Conservation (phyloP, 805 yeast species). For the Komagataella mondaviorum region DNA sequence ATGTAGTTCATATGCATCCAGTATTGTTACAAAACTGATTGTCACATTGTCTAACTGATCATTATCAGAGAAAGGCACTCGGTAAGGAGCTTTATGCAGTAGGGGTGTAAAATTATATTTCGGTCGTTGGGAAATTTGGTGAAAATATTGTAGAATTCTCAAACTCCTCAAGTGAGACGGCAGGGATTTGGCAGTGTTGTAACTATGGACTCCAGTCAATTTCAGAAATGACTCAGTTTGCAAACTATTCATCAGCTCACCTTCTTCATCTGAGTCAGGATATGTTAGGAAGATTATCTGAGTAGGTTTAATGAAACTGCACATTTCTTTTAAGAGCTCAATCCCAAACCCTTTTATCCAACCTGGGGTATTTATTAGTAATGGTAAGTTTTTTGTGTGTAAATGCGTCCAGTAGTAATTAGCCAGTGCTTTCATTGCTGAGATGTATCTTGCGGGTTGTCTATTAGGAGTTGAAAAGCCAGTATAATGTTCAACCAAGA, state of each 20-base stretch:
- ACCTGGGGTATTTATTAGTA: slow-evolving; percentile 74
- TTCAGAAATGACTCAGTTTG: background rate
- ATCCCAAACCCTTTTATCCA: slow-evolving; percentile 87
- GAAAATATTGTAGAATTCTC: slow-evolving; percentile 40
- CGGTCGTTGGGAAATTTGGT: slow-evolving; percentile 19
- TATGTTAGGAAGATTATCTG: slow-evolving; percentile 37
- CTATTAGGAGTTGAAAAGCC: slow-evolving; percentile 64
- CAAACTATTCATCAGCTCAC: slow-evolving; percentile 12
- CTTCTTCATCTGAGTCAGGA: slow-evolving; percentile 18
- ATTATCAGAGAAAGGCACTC: slow-evolving; percentile 20
- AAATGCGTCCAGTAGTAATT: slow-evolving; percentile 1
- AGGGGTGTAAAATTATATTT: slow-evolving; percentile 30
- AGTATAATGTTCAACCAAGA: slow-evolving; percentile 21
- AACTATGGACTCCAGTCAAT: background rate
- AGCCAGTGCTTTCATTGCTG: slow-evolving; percentile 26
- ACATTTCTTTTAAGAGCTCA: slow-evolving; percentile 39
- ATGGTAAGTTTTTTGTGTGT: slow-evolving; percentile 17
- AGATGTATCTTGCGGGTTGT: slow-evolving; percentile 43
- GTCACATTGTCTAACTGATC: background rate
- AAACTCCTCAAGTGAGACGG: slow-evolving; percentile 39
- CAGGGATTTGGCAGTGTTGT: slow-evolving; percentile 18
- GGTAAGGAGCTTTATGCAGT: slow-evolving; percentile 23
- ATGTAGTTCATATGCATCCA: slow-evolving; percentile 19
- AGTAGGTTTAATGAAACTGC: slow-evolving; percentile 34
- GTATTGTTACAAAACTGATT: slow-evolving; percentile 12